These are phyloP conservation scores for Ceratobasidium sp. DNA, from an alignment of 1,284 basidiomycete genomes.

Conservation along the genomic window DNA sequence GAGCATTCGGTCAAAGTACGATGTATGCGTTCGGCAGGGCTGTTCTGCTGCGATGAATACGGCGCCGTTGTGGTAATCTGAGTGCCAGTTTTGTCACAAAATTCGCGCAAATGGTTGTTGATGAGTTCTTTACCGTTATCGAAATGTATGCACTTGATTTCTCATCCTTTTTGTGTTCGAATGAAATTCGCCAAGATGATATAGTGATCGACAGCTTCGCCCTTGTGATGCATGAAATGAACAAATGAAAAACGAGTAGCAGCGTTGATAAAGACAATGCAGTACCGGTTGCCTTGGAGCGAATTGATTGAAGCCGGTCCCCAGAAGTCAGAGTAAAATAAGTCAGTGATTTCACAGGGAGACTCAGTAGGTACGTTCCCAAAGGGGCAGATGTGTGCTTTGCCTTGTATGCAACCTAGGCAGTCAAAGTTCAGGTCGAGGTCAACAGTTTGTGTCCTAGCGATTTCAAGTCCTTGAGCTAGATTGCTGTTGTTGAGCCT, in stretches of 20 bases:
- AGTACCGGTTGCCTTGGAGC: conserved; percentile 19
- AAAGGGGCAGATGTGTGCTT: conserved; percentile 12
- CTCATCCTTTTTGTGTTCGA: conserved; percentile 6
- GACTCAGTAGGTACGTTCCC: background rate
- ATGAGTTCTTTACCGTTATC: conserved; percentile 30
- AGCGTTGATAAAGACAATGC: conserved; percentile 17
- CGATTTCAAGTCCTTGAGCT: background rate
- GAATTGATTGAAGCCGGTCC: conserved; percentile 9
- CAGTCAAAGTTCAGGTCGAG: background rate
- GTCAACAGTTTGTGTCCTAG: background rate
- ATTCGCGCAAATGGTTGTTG: background rate
- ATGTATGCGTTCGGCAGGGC: conserved; percentile 52
- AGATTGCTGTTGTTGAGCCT: background rate
- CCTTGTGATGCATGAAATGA: conserved; percentile 23
- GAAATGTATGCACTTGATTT: conserved; percentile 32
- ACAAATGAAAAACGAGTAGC: conserved; percentile 20
- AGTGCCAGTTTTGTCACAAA: conserved; percentile 9
- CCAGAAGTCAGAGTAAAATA: conserved; percentile 33
- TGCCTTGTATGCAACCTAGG: conserved; percentile 21
- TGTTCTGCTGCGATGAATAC: conserved; percentile 52
- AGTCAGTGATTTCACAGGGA: conserved; percentile 2
- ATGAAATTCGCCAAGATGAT: conserved; percentile 4
- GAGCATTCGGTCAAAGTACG: conserved; percentile 44
- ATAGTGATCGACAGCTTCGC: conserved; percentile 3
- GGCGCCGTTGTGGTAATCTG: conserved; percentile 46